These are phyloP conservation scores for Collariella sp. DNA, from an alignment of 495 filamentous ascomycete species.

Conservation along the genomic window DNA sequence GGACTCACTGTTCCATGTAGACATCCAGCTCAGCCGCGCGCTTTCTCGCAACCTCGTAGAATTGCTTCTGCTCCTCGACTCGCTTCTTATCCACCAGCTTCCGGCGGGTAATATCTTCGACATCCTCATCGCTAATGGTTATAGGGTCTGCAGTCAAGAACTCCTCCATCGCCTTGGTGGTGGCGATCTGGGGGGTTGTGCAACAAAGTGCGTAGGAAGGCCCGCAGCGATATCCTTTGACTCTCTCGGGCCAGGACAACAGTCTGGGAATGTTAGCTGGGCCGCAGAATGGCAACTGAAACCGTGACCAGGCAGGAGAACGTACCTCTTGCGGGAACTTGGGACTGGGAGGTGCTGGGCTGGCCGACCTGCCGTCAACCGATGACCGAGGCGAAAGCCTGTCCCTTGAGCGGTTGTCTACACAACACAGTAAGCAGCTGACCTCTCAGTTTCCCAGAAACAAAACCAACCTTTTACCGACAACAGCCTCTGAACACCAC, in stretches of 20 bases:
- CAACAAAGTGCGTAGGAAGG: constrained; percentile 75
- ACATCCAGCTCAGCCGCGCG: constrained; percentile 88
- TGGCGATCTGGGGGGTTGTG: constrained; percentile 73
- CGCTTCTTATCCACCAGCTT: constrained; percentile 81
- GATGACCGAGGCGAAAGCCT: constrained; percentile 35
- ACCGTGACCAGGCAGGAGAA: not conserved
- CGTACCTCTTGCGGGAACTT: constrained; percentile 17
- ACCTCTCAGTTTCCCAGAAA: too few species aligned
- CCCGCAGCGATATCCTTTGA: constrained; percentile 83
- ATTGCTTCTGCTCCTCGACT: constrained; percentile 82
- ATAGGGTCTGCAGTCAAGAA: constrained; percentile 68
- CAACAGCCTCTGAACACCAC: constrained; percentile 33
- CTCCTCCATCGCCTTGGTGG: constrained; percentile 68
- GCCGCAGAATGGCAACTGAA: not conserved
- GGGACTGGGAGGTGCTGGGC: constrained; percentile 16
- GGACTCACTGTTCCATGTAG: constrained; percentile 87
- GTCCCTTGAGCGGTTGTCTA: constrained; percentile 27
- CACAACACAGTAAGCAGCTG: not conserved
- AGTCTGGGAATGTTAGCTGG: constrained; percentile 20
- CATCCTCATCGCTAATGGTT: constrained; percentile 68
- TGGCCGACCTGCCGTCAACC: constrained; percentile 23
- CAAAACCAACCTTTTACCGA: constrained; percentile 30
- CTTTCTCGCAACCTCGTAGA: constrained; percentile 90
- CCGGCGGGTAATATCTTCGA: constrained; percentile 64
- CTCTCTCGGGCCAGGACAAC: constrained; percentile 75